These are phyloP conservation scores for Talaromyces sp. DNA, from an alignment of 2,329 filamentous ascomycete species.

Conservation along the genomic window DNA sequence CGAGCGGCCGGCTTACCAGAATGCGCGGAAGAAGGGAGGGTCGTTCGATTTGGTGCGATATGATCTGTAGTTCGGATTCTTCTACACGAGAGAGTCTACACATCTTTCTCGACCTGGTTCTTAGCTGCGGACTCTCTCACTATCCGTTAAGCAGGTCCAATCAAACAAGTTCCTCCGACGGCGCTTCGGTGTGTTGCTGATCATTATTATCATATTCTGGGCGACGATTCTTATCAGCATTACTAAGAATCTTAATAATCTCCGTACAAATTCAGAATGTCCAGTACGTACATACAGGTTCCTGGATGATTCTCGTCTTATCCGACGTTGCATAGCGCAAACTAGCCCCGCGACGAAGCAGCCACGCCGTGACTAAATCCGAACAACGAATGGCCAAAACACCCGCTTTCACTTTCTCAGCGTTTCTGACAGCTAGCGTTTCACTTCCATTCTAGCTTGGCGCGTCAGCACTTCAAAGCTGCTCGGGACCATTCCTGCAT, in stretches of 20 bases:
- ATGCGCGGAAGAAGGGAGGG: conserved; percentile 25
- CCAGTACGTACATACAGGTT: not conserved
- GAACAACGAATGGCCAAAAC: not conserved
- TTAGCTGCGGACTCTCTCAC: not conserved
- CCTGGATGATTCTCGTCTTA: not conserved
- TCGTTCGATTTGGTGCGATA: conserved; percentile 21
- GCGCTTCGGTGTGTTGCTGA: not conserved
- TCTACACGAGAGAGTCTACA: not conserved
- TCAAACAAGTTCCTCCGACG: not conserved
- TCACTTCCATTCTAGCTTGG: not conserved
- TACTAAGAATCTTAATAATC: not conserved
- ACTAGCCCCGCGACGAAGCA: not conserved
- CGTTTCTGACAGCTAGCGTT: not conserved
- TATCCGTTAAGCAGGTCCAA: not conserved
- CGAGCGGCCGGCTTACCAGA: conserved; percentile 25
- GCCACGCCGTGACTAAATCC: not conserved
- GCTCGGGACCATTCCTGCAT: not conserved
- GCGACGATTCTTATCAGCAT: not conserved
- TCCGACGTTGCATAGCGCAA: not conserved
- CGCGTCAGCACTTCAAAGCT: not conserved
- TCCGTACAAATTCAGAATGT: not conserved
- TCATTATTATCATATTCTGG: not conserved
- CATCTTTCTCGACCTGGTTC: not conserved
- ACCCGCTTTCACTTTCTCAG: not conserved
- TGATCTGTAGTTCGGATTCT: not conserved